A percentile compares a stretch with the other conserved stretches of the same genome.
Evolutionary conservation across 2,329 filamentous ascomycete genomes (phyloP).

Genomic region (Venturia oleaginea): DNA sequence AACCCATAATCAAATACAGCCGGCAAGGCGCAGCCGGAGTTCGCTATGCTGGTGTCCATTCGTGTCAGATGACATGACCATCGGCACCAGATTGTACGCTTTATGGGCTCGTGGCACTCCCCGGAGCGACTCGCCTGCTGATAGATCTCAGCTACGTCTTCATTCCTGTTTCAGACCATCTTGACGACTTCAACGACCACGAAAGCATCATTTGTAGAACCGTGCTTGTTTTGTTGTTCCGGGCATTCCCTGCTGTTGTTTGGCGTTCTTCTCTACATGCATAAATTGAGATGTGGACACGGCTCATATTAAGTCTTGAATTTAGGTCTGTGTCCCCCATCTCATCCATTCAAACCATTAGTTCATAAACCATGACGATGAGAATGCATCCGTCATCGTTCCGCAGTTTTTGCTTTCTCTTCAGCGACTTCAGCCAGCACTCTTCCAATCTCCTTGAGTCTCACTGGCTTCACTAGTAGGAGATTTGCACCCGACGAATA

Average conservation of each 20-base stretch:
- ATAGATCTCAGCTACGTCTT: not conserved
- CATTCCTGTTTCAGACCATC: not conserved
- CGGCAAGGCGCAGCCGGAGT: not conserved
- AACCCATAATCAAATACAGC: not conserved
- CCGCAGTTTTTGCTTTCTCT: not conserved
- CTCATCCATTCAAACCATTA: too few species aligned
- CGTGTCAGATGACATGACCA: constrained; percentile 11
- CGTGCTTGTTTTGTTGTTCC: not conserved
- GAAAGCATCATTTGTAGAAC: not conserved
- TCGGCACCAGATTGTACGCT: not conserved
- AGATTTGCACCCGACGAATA: constrained; percentile 23
- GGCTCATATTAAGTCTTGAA: too few species aligned
- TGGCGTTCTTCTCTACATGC: not conserved
- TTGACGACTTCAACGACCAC: not conserved
- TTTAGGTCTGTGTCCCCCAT: too few species aligned
- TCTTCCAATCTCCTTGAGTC: constrained; percentile 21
- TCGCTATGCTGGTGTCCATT: constrained; percentile 15
- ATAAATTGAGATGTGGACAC: too few species aligned
- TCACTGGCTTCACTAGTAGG: constrained; percentile 26
- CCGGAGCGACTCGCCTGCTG: not conserved
- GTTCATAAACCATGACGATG: too few species aligned
- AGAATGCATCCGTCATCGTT: too few species aligned
- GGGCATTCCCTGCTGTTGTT: not conserved
- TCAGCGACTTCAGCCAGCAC: constrained; percentile 3
- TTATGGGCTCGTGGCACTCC: not conserved